These are phyloP conservation scores for Pythium dissimile DNA, from an alignment of 352 stramenopile genomes.

Conservation along the genomic window DNA sequence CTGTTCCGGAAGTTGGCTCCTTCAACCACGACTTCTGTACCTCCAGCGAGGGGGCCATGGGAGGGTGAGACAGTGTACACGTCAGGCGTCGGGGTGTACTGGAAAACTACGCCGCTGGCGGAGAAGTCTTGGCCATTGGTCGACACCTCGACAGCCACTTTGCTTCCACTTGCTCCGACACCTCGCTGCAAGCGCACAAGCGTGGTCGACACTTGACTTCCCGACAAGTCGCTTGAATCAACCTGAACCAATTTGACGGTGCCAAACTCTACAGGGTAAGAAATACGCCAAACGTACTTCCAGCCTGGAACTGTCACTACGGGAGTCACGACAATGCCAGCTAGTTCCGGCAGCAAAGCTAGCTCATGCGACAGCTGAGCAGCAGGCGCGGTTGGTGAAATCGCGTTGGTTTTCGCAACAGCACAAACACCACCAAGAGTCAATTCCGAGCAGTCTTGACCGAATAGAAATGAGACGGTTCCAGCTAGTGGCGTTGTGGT, in stretches of 20 bases:
- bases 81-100: constrained; percentile 60
- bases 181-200: constrained; percentile 31
- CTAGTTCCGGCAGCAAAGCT: constrained; percentile 50
- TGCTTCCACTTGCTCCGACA: constrained; percentile 39
- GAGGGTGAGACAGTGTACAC: constrained; percentile 58
- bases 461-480: constrained; percentile 56
- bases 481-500: constrained; percentile 33
- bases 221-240: constrained; percentile 16
- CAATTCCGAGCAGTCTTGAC: constrained; percentile 49
- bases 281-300: constrained; percentile 45
- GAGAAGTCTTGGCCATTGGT: constrained; percentile 84
- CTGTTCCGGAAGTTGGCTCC: constrained; percentile 78
- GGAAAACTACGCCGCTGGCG: constrained; percentile 45
- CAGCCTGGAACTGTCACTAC: constrained; percentile 13
- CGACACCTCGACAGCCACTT: constrained; percentile 85
- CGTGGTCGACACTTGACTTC: constrained; percentile 10
- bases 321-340: constrained; percentile 47
- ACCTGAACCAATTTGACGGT: constrained; percentile 35
- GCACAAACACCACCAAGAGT: constrained; percentile 46
- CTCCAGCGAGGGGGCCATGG: constrained; percentile 74
- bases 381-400: constrained; percentile 44
- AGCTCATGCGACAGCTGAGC: constrained; percentile 53
- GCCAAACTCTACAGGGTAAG: constrained; percentile 34
- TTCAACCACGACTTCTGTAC: constrained; percentile 75
- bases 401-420: constrained; percentile 30